These are phyloP conservation scores for Aspergillus sclerotiicarbonarius DNA, from an alignment of 495 filamentous ascomycete genomes.

Conservation along the genomic window DNA sequence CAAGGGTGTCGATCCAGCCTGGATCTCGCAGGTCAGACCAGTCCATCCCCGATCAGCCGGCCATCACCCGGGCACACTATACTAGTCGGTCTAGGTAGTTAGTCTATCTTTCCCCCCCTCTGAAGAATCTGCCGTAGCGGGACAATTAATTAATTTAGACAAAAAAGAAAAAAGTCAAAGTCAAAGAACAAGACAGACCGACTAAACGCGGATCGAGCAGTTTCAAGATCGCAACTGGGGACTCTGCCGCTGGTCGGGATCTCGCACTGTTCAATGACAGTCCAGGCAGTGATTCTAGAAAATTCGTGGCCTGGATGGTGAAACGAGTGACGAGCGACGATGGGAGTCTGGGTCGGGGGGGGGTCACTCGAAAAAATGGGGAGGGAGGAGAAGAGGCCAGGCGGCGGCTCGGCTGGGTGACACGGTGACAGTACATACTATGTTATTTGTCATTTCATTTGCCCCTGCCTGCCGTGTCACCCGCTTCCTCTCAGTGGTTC, in stretches of 20 bases:
- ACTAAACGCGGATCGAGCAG: not conserved
- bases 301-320: not conserved
- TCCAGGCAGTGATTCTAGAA: conserved; percentile 5
- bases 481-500: not conserved
- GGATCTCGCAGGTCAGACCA: conserved; percentile 10
- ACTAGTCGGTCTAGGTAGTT: too few species aligned
- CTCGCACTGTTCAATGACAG: not conserved
- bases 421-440: not conserved
- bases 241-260: not conserved
- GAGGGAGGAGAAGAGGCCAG: too few species aligned
- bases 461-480: conserved; percentile 1
- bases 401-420: not conserved
- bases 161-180: too few species aligned
- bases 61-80: not conserved
- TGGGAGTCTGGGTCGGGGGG: not conserved
- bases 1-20: conserved; percentile 18
- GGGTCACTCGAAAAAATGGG: too few species aligned
- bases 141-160: too few species aligned
- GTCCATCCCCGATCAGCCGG: not conserved
- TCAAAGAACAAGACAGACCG: not conserved
- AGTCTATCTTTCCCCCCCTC: too few species aligned
- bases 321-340: not conserved
- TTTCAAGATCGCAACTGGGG: not conserved
- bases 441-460: not conserved
- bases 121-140: not conserved